Evolutionary conservation across 148 eudicot species (phyloP), one percentile per base, ranked within the genome.

Genomic region (Nepenthes gracilis): DNA sequence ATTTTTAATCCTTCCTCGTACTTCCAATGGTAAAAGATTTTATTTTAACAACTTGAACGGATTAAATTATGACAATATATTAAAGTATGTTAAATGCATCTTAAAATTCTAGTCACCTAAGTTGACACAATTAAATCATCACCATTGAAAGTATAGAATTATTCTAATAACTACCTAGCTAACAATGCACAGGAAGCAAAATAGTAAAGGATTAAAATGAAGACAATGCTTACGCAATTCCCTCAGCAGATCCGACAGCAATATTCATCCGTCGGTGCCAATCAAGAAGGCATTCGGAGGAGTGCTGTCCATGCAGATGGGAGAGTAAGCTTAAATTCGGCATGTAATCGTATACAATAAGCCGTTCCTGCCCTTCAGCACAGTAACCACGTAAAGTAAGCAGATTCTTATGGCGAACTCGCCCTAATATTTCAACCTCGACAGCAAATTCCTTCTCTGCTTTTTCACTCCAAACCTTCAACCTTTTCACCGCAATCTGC

Each of bases 401-500:
- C 72, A 91, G 64, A 72, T 88, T 83, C 68, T 80, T 83, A 66
- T 91, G 97, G 56, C 92, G 89, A 38, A 91, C 87, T 52, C 84
- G 80, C 62, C 96, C 96, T 64, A 91, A 75, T 45, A 83, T 76
- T 69, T 91, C 97, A 36, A 91, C 85, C 78, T 85, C 97, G 58
- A 78, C 86, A 43, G 87, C 68, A 66, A 91, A 91, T 69, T 91
- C 96, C 63, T 68, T 59, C 62, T 91, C 96, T 32, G 86, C 96
- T 81, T 74, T 85, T 67, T 85, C 86, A 74, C 90, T 91, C 90
- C 86, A 85, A 13, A 77, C 88, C 71, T 87, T 91, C 74, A 91
- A 64, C 73, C 97, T 85, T 77, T 91, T 91, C 49, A 91, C 97
- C 10, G 97, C 96, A 72, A 91, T 91, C 97, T 90, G 84, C 68